phyloP scores from a whole-genome alignment of 192 early-diverging fungal genomes.

The Backusella psychrophila region DNA sequence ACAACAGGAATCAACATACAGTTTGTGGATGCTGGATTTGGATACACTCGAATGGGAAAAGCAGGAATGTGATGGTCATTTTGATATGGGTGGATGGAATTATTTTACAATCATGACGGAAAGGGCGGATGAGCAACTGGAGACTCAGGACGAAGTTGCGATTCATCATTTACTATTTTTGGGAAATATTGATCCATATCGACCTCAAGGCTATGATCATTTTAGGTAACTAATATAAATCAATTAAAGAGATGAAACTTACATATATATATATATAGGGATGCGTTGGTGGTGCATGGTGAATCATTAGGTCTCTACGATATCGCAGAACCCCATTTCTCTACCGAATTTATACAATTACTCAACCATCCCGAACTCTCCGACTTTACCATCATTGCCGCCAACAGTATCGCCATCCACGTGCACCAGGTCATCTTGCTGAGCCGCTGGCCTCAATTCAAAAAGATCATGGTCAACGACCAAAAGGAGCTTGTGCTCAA shows the following conservation, averaged over 20 bases:
- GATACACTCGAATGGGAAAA: slow-evolving; percentile 56
- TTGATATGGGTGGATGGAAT: slow-evolving; percentile 55
- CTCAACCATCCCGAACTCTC: slow-evolving; percentile 52
- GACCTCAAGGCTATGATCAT: slow-evolving; percentile 55
- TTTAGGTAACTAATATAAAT: slow-evolving; percentile 30
- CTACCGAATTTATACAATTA: slow-evolving; percentile 44
- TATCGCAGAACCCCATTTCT: slow-evolving; percentile 40
- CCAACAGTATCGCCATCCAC: slow-evolving; percentile 42
- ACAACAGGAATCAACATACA: slow-evolving; percentile 34
- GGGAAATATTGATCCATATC: slow-evolving; percentile 51
- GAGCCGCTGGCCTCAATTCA: slow-evolving; percentile 61
- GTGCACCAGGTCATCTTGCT: slow-evolving; percentile 55
- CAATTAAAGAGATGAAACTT: no score
- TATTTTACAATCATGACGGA: slow-evolving; percentile 52
- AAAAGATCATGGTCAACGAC: slow-evolving; percentile 44
- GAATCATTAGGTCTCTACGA: slow-evolving; percentile 54
- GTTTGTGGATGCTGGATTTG: slow-evolving; percentile 59
- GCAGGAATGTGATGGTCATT: slow-evolving; percentile 44
- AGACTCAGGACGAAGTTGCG: slow-evolving; percentile 25
- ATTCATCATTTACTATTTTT: slow-evolving; percentile 47
- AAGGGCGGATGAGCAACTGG: slow-evolving; percentile 8
- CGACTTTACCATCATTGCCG: slow-evolving; percentile 50
- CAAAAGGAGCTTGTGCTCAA: slow-evolving; percentile 49
- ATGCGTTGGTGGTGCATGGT: slow-evolving; percentile 50
- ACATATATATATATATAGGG: slow-evolving; percentile 20